phyloP scores from a whole-genome alignment of 2,329 filamentous ascomycete genomes.

The Cladorrhinum sp. region DNA sequence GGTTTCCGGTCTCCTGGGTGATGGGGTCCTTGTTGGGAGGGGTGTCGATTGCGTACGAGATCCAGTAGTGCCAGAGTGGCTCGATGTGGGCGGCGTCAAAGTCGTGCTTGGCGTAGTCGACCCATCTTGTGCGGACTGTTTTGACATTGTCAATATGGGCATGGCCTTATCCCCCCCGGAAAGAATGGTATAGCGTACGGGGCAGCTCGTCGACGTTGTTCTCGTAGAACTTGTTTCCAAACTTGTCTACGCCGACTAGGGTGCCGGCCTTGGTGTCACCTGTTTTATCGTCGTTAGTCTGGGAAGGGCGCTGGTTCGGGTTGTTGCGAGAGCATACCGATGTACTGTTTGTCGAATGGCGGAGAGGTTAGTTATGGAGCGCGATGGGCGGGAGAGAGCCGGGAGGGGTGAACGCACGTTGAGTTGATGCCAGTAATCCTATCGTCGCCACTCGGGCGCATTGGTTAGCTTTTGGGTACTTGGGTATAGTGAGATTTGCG shows the following conservation, averaged over 20 bases:
- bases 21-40: constrained; percentile 75
- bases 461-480: constrained; percentile 13
- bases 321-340: constrained; percentile 41
- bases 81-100: constrained; percentile 82
- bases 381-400: constrained; percentile 19
- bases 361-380: constrained; percentile 24
- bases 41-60: constrained; percentile 88
- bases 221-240: constrained; percentile 97
- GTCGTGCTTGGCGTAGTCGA: constrained; percentile 90
- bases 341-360: constrained; percentile 44
- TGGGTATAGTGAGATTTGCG: neutral
- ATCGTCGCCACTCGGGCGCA: constrained; percentile 22
- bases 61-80: constrained; percentile 97
- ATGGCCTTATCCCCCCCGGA: too few species aligned
- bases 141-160: constrained; percentile 7
- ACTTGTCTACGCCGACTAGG: constrained; percentile 80
- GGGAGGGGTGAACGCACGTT: constrained; percentile 61
- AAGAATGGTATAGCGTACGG: constrained; percentile 52
- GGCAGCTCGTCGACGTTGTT: constrained; percentile 91
- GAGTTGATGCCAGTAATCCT: constrained; percentile 92
- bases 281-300: constrained; percentile 36
- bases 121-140: constrained; percentile 90
- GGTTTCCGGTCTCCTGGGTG: constrained; percentile 54
- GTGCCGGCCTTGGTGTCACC: constrained; percentile 95
- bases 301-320: neutral